phyloP scores from a whole-genome alignment of 495 filamentous ascomycete species.

The Hyaloscypha hepaticicola region DNA sequence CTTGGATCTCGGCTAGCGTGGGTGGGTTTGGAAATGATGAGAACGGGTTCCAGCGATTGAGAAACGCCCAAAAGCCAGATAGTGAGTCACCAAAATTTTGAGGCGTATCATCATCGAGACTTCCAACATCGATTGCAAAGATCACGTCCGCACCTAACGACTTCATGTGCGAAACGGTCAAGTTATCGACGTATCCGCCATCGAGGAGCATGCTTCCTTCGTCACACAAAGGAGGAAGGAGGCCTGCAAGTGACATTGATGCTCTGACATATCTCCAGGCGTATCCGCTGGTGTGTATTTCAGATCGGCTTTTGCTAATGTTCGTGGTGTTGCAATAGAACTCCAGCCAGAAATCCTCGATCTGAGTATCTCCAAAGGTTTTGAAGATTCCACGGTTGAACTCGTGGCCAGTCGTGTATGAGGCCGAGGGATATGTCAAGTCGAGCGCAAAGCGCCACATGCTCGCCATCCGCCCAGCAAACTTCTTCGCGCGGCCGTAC shows the following conservation, averaged over 20 bases:
- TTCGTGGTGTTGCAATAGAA: conserved; percentile 99
- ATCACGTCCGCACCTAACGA: conserved; percentile 88
- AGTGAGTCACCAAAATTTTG: conserved; percentile 90
- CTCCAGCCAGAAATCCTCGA: conserved; percentile 98
- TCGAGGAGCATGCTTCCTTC: conserved; percentile 95
- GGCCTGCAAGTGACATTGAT: conserved; percentile 91
- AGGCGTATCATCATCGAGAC: conserved; percentile 84
- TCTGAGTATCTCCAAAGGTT: conserved; percentile 92
- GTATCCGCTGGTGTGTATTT: conserved; percentile 93
- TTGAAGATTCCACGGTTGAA: conserved; percentile 99
- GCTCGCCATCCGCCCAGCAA: conserved; percentile 92
- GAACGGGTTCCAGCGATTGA: conserved; percentile 97
- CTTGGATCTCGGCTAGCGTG: conserved; percentile 93
- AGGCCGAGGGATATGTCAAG: conserved; percentile 89
- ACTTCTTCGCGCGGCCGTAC: conserved; percentile 95
- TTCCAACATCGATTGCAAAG: conserved; percentile 93
- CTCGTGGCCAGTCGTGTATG: conserved; percentile 97
- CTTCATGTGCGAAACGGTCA: conserved; percentile 97
- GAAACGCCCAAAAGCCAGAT: conserved; percentile 90
- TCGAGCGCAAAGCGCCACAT: conserved; percentile 97
- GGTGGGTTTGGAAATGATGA: conserved; percentile 84
- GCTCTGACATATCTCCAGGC: conserved; percentile 96
- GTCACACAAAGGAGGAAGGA: conserved; percentile 92
- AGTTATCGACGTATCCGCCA: conserved; percentile 95
- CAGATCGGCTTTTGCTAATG: conserved; percentile 82